phyloP scores from a whole-genome alignment of 257 asterid genomes.

The Misopates orontium region DNA sequence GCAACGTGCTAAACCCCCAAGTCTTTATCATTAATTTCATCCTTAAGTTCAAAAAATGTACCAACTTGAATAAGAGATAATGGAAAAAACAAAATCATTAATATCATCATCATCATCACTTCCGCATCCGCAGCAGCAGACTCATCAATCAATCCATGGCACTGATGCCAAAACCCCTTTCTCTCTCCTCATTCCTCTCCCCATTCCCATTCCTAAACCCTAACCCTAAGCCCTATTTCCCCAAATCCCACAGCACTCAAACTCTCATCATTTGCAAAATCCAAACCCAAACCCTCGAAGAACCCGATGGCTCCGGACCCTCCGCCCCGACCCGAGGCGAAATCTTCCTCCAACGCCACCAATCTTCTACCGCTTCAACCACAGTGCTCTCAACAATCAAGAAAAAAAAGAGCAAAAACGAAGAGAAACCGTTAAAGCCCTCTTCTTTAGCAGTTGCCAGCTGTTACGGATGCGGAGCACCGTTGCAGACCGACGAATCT shows the following conservation, averaged over 20 bases:
- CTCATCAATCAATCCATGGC: slow-evolving; percentile 39
- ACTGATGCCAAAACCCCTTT: slow-evolving; percentile 63
- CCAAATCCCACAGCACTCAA: slow-evolving; percentile 33
- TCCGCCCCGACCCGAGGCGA: slow-evolving; percentile 88
- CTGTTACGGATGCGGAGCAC: slow-evolving; percentile 97
- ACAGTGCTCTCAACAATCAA: slow-evolving; percentile 31
- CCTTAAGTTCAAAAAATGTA: no score
- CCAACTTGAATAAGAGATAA: no score
- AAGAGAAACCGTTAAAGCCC: slow-evolving; percentile 46
- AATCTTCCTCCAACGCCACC: slow-evolving; percentile 62
- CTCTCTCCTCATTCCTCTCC: slow-evolving; percentile 46
- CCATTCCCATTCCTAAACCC: slow-evolving; percentile 38
- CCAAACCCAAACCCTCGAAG: slow-evolving; percentile 36
- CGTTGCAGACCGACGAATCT: slow-evolving; percentile 62
- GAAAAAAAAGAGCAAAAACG: slow-evolving; percentile 41
- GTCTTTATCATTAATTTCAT: no score
- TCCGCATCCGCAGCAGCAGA: no score
- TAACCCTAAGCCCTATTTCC: slow-evolving; percentile 12
- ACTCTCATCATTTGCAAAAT: slow-evolving; percentile 42
- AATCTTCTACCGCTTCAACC: slow-evolving; percentile 46
- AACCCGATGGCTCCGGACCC: slow-evolving; percentile 72
- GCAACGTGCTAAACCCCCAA: no score
- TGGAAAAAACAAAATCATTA: no score
- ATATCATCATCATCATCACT: neutral
- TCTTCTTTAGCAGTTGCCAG: slow-evolving; percentile 37